phyloP scores from a whole-genome alignment of 768 basidiomycete species.

The Galerina marginata region DNA sequence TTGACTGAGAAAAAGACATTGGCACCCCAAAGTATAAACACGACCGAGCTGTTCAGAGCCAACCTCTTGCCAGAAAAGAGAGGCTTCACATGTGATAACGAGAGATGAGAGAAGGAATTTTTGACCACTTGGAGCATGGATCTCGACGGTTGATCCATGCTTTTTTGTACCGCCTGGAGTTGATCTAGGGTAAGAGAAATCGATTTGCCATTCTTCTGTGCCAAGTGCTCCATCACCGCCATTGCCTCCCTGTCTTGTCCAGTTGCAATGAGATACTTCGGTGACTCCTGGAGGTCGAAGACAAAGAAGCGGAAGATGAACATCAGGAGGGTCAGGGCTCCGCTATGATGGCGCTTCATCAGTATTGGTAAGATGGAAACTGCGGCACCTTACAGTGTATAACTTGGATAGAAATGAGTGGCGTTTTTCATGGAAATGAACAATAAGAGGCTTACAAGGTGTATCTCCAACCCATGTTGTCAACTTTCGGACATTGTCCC shows the following conservation, averaged over 20 bases:
- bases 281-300: conserved; percentile 1
- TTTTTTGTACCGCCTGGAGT: not conserved
- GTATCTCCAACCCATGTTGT: conserved; percentile 6
- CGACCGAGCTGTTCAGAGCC: not conserved
- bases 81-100: conserved; percentile 1
- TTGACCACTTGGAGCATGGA: not conserved
- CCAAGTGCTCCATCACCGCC: not conserved
- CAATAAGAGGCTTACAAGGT: not conserved
- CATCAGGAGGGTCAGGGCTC: not conserved
- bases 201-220: conserved; percentile 1
- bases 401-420: not conserved
- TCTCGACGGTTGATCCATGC: not conserved
- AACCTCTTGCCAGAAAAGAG: conserved; percentile 1
- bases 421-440: not conserved
- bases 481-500: not conserved
- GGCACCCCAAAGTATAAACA: not conserved
- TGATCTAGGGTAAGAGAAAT: not conserved
- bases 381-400: not conserved
- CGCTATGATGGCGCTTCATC: not conserved
- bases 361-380: not conserved
- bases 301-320: conserved; percentile 4
- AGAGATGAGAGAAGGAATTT: conserved; percentile 1
- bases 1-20: not conserved
- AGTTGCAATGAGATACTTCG: conserved; percentile 4
- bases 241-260: conserved; percentile 1